Percentiles rank a stretch among this genome's conserved stretches.
Conservation (phyloP, 2,329 filamentous ascomycete species). For the Paramyrothecium roridum region DNA sequence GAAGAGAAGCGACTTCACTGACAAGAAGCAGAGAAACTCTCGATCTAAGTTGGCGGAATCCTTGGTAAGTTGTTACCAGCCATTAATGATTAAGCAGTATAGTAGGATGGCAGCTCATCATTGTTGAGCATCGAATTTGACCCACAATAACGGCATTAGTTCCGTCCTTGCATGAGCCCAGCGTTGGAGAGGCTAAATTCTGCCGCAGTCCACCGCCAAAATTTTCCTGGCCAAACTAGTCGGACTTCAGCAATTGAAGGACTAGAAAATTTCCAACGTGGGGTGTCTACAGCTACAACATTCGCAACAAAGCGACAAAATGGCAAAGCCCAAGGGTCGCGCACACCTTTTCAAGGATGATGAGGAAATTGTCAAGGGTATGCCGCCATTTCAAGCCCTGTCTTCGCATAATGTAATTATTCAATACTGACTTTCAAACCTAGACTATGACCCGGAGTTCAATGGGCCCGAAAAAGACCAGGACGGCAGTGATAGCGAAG, state of each 20-base stretch:
- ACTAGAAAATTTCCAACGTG: slow-evolving; percentile 29
- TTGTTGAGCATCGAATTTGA: neutral
- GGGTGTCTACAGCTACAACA: slow-evolving; percentile 16
- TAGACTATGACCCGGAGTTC: slow-evolving; percentile 81
- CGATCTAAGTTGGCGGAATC: too few relatives aligned
- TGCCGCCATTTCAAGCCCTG: neutral
- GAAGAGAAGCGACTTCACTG: too few relatives aligned
- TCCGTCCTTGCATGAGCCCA: too few relatives aligned
- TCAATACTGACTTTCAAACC: slow-evolving; percentile 7
- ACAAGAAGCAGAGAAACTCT: too few relatives aligned
- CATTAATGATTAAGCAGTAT: too few relatives aligned
- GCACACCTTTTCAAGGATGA: slow-evolving; percentile 62
- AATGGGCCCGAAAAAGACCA: slow-evolving; percentile 52
- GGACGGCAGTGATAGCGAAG: slow-evolving; percentile 47
- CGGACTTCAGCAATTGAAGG: neutral
- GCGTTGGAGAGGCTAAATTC: slow-evolving; percentile 18
- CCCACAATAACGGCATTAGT: neutral
- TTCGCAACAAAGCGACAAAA: slow-evolving; percentile 28
- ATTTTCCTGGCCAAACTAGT: slow-evolving; percentile 31
- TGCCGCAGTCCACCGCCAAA: slow-evolving; percentile 50
- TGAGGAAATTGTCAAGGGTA: slow-evolving; percentile 62
- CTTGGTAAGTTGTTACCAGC: too few relatives aligned
- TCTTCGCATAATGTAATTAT: neutral
- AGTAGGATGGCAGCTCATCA: too few relatives aligned
- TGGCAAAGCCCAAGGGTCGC: slow-evolving; percentile 50